Conservation (phyloP, 78 protist genomes). For the Speleostelium caveatum region DNA sequence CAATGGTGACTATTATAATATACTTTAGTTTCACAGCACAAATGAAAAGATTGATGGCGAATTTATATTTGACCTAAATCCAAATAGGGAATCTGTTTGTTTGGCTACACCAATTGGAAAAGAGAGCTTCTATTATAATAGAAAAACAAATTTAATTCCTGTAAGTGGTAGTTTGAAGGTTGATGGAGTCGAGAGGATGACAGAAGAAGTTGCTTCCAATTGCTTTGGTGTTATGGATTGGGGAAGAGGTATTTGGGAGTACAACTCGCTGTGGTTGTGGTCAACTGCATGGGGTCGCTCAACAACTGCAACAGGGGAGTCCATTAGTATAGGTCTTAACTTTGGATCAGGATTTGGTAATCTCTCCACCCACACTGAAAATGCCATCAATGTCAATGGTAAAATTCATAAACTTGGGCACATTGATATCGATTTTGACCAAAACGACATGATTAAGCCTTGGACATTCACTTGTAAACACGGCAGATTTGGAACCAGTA, state of each 20-base stretch:
- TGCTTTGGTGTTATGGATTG: conserved; percentile 62
- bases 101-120: conserved; percentile 67
- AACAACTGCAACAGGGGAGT: neutral
- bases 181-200: conserved; percentile 8
- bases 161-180: conserved; percentile 32
- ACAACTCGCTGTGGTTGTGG: conserved; percentile 59
- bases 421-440: conserved; percentile 20
- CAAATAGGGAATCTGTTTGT: conserved; percentile 41
- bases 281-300: conserved; percentile 26
- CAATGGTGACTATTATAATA: neutral
- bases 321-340: conserved; percentile 52
- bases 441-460: conserved; percentile 6
- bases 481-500: conserved; percentile 51
- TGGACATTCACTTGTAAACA: conserved; percentile 67
- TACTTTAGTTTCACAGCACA: neutral
- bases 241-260: conserved; percentile 72
- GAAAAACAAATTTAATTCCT: conserved; percentile 56
- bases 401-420: conserved; percentile 49
- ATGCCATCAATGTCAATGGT: conserved; percentile 48
- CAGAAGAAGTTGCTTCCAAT: neutral
- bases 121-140: conserved; percentile 50
- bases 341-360: conserved; percentile 59
- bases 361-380: conserved; percentile 58
- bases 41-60: conserved; percentile 52
- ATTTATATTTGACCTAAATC: conserved; percentile 30